These are phyloP conservation scores for Rhodamnia argentea DNA, from an alignment of 345 rosid genomes.

Conservation along the genomic window DNA sequence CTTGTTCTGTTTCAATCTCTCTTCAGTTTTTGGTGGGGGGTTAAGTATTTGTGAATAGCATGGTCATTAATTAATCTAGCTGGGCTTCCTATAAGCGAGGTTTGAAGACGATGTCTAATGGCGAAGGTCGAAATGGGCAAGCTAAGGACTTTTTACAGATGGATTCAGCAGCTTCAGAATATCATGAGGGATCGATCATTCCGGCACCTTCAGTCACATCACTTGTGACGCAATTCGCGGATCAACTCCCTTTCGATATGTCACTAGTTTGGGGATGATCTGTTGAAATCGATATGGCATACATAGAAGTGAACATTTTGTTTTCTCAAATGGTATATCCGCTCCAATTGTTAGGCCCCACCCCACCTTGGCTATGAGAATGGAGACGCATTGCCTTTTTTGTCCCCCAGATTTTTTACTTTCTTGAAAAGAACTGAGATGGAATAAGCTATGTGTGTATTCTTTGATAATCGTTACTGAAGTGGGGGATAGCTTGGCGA, in stretches of 20 bases:
- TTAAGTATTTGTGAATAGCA: background rate
- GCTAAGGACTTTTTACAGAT: background rate
- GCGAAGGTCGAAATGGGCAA: background rate
- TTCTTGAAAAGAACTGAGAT: background rate
- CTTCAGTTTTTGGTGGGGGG: background rate
- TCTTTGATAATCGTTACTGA: background rate
- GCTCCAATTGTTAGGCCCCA: background rate
- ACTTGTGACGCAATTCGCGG: background rate
- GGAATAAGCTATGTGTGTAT: background rate
- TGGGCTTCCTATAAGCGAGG: background rate
- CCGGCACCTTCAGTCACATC: background rate
- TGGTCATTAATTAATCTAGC: background rate
- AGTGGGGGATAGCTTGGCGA: background rate
- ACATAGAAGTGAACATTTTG: background rate
- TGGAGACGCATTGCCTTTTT: background rate
- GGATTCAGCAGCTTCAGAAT: background rate
- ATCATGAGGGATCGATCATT: background rate
- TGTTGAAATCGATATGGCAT: background rate
- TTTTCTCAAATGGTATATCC: background rate
- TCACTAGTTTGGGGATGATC: background rate
- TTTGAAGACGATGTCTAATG: background rate
- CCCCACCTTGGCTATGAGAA: background rate
- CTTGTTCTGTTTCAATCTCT: background rate
- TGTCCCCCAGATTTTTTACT: background rate
- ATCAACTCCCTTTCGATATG: background rate